Evolutionary conservation across 73 alveolate species (phyloP), one percentile per base, ranked within the genome.

Genomic region (Paramecium octaurelia): DNA sequence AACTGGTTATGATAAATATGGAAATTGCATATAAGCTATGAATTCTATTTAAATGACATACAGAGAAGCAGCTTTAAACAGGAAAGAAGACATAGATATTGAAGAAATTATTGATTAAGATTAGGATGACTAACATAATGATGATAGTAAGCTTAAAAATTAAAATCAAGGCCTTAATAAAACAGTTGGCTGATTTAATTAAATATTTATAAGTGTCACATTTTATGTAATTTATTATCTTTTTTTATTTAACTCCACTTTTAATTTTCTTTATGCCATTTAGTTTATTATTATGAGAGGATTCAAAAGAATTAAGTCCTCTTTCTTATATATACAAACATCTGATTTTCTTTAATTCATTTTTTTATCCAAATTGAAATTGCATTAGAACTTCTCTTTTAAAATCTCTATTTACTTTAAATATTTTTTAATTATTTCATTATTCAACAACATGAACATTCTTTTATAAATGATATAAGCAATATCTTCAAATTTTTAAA

Each of bases 1-100:
- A 14, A 29, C 88, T 29, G 88, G 88, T 0, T 75, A 75, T 75
- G 88, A 75, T 75, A 75, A 75, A 75, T 75, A 35, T 42, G 88
- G 88, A 1, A 75, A 75, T 75, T 75, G 88, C 10, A 75, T 75
- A 14, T 23, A 34, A 75, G 88, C 60, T 1, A 11, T 34, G 20
- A 75, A 34, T 75, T 31, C 84, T 23, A 27, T 64, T 64, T 64
- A 64, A 64, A 64, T 64, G 50, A 64, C 27, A 27, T 64, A 64
- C 24, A 64, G 16, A 31, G 84, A 64, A 24, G 9, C 46, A 64
- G 50, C 84, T 27, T 64, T 64, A 34, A 31, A 14, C 7, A 27
- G 50, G 31, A 64, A 34, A 4, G 84, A 64, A 8, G 50, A 27
- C 14, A 42, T 64, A 2, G 84, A 64, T 34, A 64, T 64, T 64